Base-by-base conservation (phyloP, 148 eudicot genomes). In the Silene latifolia region DNA sequence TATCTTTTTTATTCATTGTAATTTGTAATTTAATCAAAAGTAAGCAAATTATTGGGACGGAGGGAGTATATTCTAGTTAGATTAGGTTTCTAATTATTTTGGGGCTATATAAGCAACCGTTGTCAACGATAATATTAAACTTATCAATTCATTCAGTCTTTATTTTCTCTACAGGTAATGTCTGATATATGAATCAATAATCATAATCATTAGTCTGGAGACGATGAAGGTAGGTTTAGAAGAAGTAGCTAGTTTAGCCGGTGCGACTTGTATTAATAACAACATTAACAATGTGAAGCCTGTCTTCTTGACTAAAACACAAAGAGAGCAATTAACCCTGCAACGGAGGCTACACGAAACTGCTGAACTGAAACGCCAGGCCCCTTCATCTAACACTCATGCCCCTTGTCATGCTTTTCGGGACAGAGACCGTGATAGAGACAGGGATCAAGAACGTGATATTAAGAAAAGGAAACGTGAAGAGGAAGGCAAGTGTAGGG, bases 401-500 rank as follows among this genome's bases (percentile, higher is more conserved):
- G 15, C 84, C 17, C 81, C n/a, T n/a, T n/a, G n/a, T n/a, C n/a
- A n/a, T n/a, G n/a, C 82, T 27, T 63, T 79, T 48, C 88, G 77
- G 1, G 84, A 84, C 4, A 60, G 81, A 0, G 78, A 79, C 65
- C 67, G 82, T 0, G 79, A 74, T n/a, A 23, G 85, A 0, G 85
- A 83, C 3, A 54, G 87, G 0, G 87, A 82, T 18, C 69, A 88
- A 0, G 88, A 85, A 0, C 21, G 88, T 0, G 86, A 86, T 6
- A 80, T 75, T 27, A 90, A 87, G 79, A 79, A 87, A 17, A 82
- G 87, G 77, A 84, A 86, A 63, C 86, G 93, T 0, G 93, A 89
- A 75, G 95, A 90, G 63, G 92, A 87, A 69, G 83, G 79, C 61
- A 88, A 83, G 83, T 82, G 81, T 35, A 72, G 89, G 39, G 92